Evolutionary conservation across 2,329 filamentous ascomycete genomes (phyloP).

Genomic region (Clonostachys rosea): DNA sequence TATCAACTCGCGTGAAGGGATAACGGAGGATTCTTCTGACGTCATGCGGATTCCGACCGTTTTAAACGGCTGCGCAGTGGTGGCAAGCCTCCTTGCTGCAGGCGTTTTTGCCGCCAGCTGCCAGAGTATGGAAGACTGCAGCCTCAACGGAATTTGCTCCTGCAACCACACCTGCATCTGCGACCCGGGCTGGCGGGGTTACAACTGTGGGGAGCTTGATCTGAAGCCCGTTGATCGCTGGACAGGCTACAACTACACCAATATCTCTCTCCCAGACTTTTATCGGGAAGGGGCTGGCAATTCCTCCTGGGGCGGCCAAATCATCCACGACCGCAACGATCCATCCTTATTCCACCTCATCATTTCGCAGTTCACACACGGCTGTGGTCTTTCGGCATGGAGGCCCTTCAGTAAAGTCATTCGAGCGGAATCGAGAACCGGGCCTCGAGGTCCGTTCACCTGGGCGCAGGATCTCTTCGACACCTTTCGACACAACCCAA

Average conservation of each 20-base stretch:
- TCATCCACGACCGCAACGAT: constrained; percentile 30
- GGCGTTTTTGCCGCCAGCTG: not conserved
- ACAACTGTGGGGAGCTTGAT: constrained; percentile 32
- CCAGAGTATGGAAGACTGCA: constrained; percentile 7
- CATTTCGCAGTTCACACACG: constrained; percentile 30
- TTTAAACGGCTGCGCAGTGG: not conserved
- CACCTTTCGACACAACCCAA: constrained; percentile 35
- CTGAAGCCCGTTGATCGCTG: constrained; percentile 26
- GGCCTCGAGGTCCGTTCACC: constrained; percentile 31
- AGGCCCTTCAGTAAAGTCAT: constrained; percentile 31
- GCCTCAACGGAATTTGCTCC: constrained; percentile 7
- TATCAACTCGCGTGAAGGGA: no score
- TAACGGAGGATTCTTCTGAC: no score
- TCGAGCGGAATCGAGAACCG: constrained; percentile 30
- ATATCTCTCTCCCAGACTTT: constrained; percentile 2
- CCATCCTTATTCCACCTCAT: constrained; percentile 31
- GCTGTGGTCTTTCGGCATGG: constrained; percentile 35
- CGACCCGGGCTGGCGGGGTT: constrained; percentile 31
- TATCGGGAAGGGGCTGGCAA: constrained; percentile 17
- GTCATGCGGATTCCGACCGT: no score
- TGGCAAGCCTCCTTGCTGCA: not conserved
- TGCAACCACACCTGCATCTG: constrained; percentile 3
- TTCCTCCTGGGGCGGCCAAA: constrained; percentile 37
- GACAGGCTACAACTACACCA: constrained; percentile 37
- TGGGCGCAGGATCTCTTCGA: constrained; percentile 27